Conservation (phyloP, 176 grass and related monocot genomes). For the Coix lacrymajobi region DNA sequence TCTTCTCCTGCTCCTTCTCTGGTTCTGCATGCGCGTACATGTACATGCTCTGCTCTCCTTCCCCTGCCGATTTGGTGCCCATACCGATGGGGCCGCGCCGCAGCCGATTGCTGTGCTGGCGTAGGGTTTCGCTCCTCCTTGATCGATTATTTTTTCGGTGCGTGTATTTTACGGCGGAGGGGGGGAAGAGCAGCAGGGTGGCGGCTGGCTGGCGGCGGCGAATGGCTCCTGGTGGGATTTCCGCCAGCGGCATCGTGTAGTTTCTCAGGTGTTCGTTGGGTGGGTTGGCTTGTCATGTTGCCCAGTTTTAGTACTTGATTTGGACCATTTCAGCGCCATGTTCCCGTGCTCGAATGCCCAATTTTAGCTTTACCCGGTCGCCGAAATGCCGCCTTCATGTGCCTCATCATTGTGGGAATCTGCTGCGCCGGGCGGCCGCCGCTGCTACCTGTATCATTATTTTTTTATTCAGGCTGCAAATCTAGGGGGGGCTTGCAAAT, state of each 20-base stretch:
- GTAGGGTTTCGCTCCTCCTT: not conserved
- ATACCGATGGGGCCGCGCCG: too few species aligned
- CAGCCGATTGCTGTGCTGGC: not conserved
- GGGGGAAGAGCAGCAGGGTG: not conserved
- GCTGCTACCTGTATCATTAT: not conserved
- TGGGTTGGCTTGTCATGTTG: slow-evolving; percentile 23
- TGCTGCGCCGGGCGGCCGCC: not conserved
- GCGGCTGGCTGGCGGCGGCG: not conserved
- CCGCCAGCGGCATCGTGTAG: not conserved
- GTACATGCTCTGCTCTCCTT: not conserved
- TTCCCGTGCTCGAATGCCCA: slow-evolving; percentile 14
- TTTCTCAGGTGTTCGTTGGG: slow-evolving; percentile 8
- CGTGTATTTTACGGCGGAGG: not conserved
- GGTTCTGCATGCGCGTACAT: not conserved
- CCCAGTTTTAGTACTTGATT: slow-evolving; percentile 32
- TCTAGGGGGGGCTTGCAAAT: not conserved
- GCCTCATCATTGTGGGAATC: slow-evolving; percentile 35
- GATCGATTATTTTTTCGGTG: not conserved
- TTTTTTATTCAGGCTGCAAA: slow-evolving; percentile 14
- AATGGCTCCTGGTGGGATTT: not conserved
- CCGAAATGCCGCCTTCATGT: slow-evolving; percentile 11
- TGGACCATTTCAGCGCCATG: slow-evolving; percentile 10
- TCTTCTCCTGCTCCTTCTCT: not conserved
- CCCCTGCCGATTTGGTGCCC: not conserved
- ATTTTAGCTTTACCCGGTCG: slow-evolving; percentile 10